Evolutionary conservation across 805 yeast genomes (phyloP), one percentile per base, ranked within the genome.

Genomic region (Scheffersomyces ergatensis): DNA sequence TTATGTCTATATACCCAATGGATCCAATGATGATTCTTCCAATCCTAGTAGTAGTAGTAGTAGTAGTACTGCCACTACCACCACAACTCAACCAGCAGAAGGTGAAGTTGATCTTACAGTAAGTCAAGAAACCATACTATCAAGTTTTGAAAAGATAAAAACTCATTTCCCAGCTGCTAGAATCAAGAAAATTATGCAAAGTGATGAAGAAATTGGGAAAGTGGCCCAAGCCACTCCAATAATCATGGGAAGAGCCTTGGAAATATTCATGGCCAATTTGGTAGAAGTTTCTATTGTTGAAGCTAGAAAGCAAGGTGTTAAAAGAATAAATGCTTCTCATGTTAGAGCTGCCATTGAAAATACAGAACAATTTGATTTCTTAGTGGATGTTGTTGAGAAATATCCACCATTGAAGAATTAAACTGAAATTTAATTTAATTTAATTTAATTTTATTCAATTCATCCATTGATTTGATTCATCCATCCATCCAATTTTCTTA

Each of bases 191-290:
- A 80, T 93, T 44, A 92, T 93, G 97, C 99, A 93, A 59, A 83
- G 95, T 21, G 99, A 93, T 63, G 99, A 93, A 48, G 99, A 93
- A 48, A 90, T 93, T 34, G 99, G 99, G 2, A 93, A 93, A 59
- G 98, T 93, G 4, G 97, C 99, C 3, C 97, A 90, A 58, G 97
- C 97, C 2, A 95, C 99, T 2, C 99, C 99, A 0, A 85, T 92
- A n/a, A 92, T 92, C 14, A 96, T 93, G 7, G 97, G 98, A 6
- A 78, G 97, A 47, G 96, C 99, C 0, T 71, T 93, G 38, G 98
- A 93, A 65, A 77, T 89, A 45, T 93, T 93, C 60, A 80, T 93
- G 76, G 88, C 95, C 37, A 80, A 93, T 40, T 72, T 93, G 41
- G 95, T 93, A 37, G 90, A 87, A 52, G 89, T 86, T 35, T 77